Conservation (phyloP, 2,329 filamentous ascomycete species). For the Aspergillus sclerotialis region DNA sequence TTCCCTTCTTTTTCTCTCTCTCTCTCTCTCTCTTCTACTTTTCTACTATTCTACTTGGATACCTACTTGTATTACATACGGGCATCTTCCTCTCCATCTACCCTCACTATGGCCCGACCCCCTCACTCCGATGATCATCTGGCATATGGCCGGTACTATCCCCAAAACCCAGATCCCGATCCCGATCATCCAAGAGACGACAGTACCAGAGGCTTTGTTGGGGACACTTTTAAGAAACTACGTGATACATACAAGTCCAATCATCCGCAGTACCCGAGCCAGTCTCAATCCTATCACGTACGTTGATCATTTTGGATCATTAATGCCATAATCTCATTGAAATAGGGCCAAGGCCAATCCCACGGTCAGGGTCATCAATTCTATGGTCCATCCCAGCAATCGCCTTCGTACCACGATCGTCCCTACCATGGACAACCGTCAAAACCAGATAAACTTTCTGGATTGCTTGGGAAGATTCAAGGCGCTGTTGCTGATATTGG, state of each 20-base stretch:
- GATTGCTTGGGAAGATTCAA: constrained; percentile 51
- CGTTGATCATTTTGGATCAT: constrained; percentile 7
- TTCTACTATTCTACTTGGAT: too few relatives aligned
- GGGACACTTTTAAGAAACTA: constrained; percentile 46
- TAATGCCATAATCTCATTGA: not conserved
- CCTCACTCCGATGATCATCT: constrained; percentile 50
- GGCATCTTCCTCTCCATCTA: too few relatives aligned
- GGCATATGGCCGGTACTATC: constrained; percentile 49
- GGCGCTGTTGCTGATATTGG: constrained; percentile 45
- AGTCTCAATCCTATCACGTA: constrained; percentile 16
- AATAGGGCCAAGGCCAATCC: too few relatives aligned
- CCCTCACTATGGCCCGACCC: too few relatives aligned
- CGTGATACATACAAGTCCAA: constrained; percentile 32
- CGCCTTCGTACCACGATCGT: constrained; percentile 18
- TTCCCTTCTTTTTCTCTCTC: too few relatives aligned
- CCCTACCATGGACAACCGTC: constrained; percentile 23
- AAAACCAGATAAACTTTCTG: constrained; percentile 34
- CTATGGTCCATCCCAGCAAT: constrained; percentile 14
- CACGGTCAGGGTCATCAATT: constrained; percentile 4
- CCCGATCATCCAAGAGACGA: constrained; percentile 27
- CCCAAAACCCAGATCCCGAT: constrained; percentile 22
- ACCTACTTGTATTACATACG: too few relatives aligned
- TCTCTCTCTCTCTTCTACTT: too few relatives aligned
- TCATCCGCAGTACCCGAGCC: constrained; percentile 11
- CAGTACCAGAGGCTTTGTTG: constrained; percentile 45